Conservation (phyloP, 352 stramenopile genomes). For the Phytophthora melonis region DNA sequence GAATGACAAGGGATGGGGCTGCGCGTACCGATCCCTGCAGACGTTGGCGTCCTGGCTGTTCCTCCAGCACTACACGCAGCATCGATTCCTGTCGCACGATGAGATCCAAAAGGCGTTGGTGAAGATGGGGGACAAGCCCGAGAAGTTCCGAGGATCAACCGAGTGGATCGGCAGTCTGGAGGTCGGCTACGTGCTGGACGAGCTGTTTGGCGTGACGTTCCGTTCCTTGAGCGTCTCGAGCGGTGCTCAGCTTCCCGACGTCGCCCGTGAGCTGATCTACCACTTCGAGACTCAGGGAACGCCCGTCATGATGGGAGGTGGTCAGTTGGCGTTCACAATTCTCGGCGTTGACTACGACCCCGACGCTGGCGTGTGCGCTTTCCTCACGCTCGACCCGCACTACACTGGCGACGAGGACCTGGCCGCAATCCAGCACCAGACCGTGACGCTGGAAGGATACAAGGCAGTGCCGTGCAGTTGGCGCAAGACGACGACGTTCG, state of each 20-base stretch:
- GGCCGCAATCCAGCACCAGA: constrained; percentile 69
- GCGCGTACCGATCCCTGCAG: constrained; percentile 88
- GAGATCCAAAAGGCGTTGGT: constrained; percentile 86
- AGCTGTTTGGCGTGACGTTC: constrained; percentile 79
- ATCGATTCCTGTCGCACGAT: constrained; percentile 55
- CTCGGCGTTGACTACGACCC: constrained; percentile 82
- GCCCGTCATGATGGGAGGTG: constrained; percentile 90
- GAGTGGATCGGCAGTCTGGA: constrained; percentile 91
- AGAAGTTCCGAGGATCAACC: constrained; percentile 66
- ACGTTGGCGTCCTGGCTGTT: constrained; percentile 86
- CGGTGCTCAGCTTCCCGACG: constrained; percentile 62
- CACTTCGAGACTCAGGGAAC: constrained; percentile 85
- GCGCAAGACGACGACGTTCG: constrained; percentile 67
- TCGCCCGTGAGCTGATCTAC: constrained; percentile 71
- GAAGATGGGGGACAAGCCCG: constrained; percentile 82
- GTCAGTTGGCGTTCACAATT: constrained; percentile 83
- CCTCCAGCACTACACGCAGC: constrained; percentile 69
- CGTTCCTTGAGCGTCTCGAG: constrained; percentile 71
- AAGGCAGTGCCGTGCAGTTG: constrained; percentile 77
- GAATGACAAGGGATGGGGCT: constrained; percentile 92
- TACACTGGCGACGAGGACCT: constrained; percentile 82
- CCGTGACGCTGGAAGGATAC: constrained; percentile 72
- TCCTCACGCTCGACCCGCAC: constrained; percentile 88
- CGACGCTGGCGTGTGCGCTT: constrained; percentile 62
- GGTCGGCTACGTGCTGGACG: constrained; percentile 85